Evolutionary conservation across 208 protist genomes (phyloP).

Genomic region (Endotrypanum monterogeii): DNA sequence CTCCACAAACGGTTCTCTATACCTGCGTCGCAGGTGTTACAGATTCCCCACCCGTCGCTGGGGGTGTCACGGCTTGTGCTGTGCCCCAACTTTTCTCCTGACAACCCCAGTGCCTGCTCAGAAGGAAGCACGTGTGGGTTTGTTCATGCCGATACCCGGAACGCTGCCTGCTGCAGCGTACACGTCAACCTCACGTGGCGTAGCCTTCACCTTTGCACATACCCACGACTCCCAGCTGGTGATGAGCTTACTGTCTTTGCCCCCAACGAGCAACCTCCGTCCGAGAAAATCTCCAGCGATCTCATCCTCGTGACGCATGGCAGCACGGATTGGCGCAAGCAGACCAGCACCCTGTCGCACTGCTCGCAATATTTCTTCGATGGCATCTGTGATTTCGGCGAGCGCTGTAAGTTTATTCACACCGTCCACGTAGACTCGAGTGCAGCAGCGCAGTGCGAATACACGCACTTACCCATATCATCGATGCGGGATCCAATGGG

Average conservation of each 20-base stretch:
- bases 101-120: conserved; percentile 41
- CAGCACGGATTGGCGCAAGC: conserved; percentile 38
- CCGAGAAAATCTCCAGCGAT: conserved; percentile 51
- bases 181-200: conserved; percentile 87
- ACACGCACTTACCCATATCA: no score
- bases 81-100: conserved; percentile 64
- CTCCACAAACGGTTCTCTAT: conserved; percentile 58
- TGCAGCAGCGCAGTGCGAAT: conserved; percentile 53
- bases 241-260: conserved; percentile 52
- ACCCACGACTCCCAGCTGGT: conserved; percentile 58
- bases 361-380: conserved; percentile 91
- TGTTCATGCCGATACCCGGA: conserved; percentile 67
- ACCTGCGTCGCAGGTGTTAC: conserved; percentile 36
- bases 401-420: conserved; percentile 81
- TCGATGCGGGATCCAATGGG: conserved; percentile 44
- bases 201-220: conserved; percentile 48
- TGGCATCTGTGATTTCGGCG: conserved; percentile 78
- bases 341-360: conserved; percentile 57
- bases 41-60: conserved; percentile 45
- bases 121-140: conserved; percentile 73
- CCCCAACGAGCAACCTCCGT: conserved; percentile 61
- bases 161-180: conserved; percentile 40
- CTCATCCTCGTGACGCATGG: conserved; percentile 67
- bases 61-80: conserved; percentile 70
- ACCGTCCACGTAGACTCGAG: conserved; percentile 67